These are phyloP conservation scores for Exophiala alcalophila DNA, from an alignment of 2,329 filamentous ascomycete species.

Conservation along the genomic window DNA sequence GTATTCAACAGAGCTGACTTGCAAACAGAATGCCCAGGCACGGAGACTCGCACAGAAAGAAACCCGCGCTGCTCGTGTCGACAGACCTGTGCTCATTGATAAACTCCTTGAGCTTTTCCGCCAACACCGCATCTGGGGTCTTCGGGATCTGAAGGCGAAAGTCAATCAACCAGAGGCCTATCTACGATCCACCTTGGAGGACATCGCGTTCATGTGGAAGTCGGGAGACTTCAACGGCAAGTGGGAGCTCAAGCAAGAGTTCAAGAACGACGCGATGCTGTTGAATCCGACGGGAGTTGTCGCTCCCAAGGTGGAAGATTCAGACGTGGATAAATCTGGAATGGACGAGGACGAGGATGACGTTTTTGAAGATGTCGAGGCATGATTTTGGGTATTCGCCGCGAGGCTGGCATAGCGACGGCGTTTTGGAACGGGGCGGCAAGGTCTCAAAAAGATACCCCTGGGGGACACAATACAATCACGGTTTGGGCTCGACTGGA, in stretches of 20 bases:
- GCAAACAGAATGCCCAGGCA: constrained; percentile 30
- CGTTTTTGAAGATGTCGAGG: constrained; percentile 29
- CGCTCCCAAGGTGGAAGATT: constrained; percentile 28
- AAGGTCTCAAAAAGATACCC: constrained; percentile 37
- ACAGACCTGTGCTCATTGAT: constrained; percentile 83
- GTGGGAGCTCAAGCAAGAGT: constrained; percentile 36
- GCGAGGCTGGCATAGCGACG: constrained; percentile 29
- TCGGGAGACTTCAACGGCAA: constrained; percentile 32
- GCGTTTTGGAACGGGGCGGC: constrained; percentile 37
- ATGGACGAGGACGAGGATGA: constrained; percentile 29
- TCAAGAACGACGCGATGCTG: constrained; percentile 36
- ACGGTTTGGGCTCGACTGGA: neutral
- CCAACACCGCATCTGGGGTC: constrained; percentile 87
- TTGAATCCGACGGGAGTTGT: constrained; percentile 22
- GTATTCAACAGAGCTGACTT: neutral
- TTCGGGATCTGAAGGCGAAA: constrained; percentile 74
- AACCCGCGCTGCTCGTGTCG: constrained; percentile 86
- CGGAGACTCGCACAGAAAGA: constrained; percentile 55
- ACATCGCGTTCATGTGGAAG: constrained; percentile 30
- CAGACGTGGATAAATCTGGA: constrained; percentile 29
- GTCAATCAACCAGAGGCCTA: constrained; percentile 91
- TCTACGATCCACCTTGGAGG: constrained; percentile 75
- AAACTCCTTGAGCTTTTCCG: constrained; percentile 80
- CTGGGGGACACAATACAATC: constrained; percentile 35
- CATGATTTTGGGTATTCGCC: constrained; percentile 2